Conservation (phyloP, 31 red algal species). For the Endocladia muricata region DNA sequence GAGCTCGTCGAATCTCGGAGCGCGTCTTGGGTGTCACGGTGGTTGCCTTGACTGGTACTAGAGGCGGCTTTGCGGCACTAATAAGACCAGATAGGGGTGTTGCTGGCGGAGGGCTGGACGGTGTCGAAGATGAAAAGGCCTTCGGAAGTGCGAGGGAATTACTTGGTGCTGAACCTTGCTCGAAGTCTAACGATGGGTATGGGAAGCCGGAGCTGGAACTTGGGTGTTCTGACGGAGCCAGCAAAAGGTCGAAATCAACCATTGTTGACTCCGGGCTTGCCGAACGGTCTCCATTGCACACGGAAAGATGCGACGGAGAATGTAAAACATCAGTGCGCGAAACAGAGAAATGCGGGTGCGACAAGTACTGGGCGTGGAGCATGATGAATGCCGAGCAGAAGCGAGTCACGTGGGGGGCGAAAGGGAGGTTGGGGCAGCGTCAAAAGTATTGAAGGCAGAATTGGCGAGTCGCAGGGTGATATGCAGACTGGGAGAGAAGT, state of each 20-base stretch:
- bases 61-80: neutral
- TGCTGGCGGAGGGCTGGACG: neutral
- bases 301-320: too few species aligned
- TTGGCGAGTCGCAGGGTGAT: too few species aligned
- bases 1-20: conserved; percentile 61
- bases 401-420: too few species aligned
- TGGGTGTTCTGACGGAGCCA: neutral
- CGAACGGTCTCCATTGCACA: neutral
- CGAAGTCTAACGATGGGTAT: neutral
- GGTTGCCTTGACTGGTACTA: too few species aligned
- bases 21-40: conserved; percentile 9
- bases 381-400: too few species aligned
- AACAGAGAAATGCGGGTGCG: too few species aligned
- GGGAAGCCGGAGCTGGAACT: neutral
- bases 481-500: too few species aligned
- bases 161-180: neutral
- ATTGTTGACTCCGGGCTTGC: conserved; percentile 15
- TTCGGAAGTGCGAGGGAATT: neutral
- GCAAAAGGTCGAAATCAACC: conserved; percentile 12
- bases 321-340: too few species aligned
- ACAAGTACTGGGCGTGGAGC: too few species aligned
- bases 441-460: too few species aligned
- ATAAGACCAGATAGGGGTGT: neutral
- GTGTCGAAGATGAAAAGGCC: neutral
- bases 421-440: too few species aligned